Conservation (phyloP, 2,329 filamentous ascomycete genomes). For the Mariannaea sp. region DNA sequence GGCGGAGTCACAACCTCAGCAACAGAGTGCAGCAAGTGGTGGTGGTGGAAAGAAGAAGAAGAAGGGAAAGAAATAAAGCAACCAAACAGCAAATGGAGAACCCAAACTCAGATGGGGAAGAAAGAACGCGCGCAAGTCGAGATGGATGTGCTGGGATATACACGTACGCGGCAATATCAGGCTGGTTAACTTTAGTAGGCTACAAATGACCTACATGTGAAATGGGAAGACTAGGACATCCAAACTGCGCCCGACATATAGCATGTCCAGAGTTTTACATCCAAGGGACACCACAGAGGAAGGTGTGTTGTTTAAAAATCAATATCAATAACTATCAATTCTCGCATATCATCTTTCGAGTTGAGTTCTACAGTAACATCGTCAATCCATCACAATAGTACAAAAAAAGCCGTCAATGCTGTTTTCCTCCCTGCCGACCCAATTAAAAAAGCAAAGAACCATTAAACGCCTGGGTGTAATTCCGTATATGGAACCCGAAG, state of each 20-base stretch:
- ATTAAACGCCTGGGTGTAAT: constrained; percentile 33
- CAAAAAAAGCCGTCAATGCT: constrained; percentile 33
- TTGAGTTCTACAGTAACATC: constrained; percentile 33
- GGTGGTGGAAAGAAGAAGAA: constrained; percentile 65
- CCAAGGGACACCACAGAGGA: no score
- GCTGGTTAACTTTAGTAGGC: no score
- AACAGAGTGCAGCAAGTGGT: constrained; percentile 41
- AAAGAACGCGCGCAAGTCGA: no score
- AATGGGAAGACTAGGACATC: no score
- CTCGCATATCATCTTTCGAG: constrained; percentile 30
- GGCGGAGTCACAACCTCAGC: constrained; percentile 27
- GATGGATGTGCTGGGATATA: no score
- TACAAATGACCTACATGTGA: no score
- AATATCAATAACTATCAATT: constrained; percentile 16
- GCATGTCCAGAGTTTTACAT: no score
- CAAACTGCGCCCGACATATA: no score
- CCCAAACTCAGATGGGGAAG: background rate
- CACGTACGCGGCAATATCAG: no score
- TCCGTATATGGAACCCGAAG: constrained; percentile 29
- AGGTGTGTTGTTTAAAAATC: no score
- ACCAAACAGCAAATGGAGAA: background rate
- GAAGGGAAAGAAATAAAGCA: constrained; percentile 41
- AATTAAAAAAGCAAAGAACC: constrained; percentile 24
- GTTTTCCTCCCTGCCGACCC: constrained; percentile 28
- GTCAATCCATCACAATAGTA: constrained; percentile 34